phyloP scores from a whole-genome alignment of 2,329 filamentous ascomycete genomes.

The Talaromyces sp. region DNA sequence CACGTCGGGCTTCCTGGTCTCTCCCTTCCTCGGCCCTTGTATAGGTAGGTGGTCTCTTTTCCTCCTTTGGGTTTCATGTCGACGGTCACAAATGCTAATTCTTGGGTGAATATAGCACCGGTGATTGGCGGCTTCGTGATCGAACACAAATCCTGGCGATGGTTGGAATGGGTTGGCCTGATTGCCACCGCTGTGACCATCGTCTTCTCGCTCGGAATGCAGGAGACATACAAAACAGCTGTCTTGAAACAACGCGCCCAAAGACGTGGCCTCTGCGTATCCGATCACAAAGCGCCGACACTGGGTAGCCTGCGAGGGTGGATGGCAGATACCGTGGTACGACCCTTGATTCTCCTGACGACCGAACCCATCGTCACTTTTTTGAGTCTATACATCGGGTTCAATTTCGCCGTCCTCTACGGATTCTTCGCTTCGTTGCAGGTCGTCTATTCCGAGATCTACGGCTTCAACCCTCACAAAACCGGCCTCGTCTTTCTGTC shows the following conservation, averaged over 20 bases:
- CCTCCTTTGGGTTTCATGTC: neutral
- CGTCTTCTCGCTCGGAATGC: neutral
- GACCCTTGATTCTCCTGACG: slow-evolving; percentile 61
- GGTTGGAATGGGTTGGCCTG: neutral
- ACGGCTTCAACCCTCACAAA: slow-evolving; percentile 57
- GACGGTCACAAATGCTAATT: neutral
- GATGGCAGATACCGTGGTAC: slow-evolving; percentile 30
- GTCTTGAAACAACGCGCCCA: neutral
- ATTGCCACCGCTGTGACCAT: neutral
- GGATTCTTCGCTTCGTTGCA: slow-evolving; percentile 80
- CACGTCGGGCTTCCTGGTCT: neutral
- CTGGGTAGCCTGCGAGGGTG: neutral
- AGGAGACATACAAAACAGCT: neutral
- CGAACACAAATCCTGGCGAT: slow-evolving; percentile 1
- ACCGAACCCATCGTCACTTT: slow-evolving; percentile 64
- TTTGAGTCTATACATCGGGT: slow-evolving; percentile 66
- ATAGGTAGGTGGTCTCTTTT: neutral
- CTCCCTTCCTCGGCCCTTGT: neutral
- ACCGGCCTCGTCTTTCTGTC: slow-evolving; percentile 75
- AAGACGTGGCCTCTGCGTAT: neutral
- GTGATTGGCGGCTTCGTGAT: slow-evolving; percentile 1
- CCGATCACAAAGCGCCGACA: neutral
- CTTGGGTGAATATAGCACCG: neutral
- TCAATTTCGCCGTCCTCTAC: slow-evolving; percentile 73
- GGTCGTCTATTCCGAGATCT: slow-evolving; percentile 59